Base-by-base conservation (phyloP, 345 rosid genomes). In the Firmiana major region DNA sequence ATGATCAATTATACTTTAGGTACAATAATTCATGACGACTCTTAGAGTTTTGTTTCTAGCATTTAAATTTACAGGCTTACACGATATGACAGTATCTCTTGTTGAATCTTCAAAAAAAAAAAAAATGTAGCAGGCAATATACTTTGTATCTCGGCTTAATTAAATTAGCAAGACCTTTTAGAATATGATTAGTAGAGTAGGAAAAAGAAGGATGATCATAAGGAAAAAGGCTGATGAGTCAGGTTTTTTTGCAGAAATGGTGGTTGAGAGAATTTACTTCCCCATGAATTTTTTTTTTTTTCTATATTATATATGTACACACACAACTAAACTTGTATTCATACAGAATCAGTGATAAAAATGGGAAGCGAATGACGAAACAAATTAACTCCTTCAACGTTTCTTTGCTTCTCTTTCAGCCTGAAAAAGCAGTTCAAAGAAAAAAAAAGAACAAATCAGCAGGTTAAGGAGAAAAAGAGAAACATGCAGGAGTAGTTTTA, bases 321-420 rank as follows among this genome's bases (percentile, higher is more conserved):
- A 31, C 34, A 46, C 51, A 46, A 46, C 2, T 53, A 66, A 40
- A 42, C 53, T 67, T 42, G 53, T 11, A 42, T 42, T 66, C 49
- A 13, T n/a, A 22, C 15, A 38, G 24, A 64, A 19, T 22, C 34
- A 42, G 8, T 1, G 34, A 26, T 7, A 53, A 53, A 53, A 17
- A 7, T 19, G 58, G 58, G 7, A 19, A 53, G 9, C 5, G 55
- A 16, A 51, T 16, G n/a, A 53, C 19, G 3, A 17, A 17, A 53
- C 9, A 53, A 19, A 53, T 53, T 19, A 66, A 21, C 9, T 43
- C 11, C 81, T 68, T 85, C 81, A 84, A 63, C 65, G 91, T 86
- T 79, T 94, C 89, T 82, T 94, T 21, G 89, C 88, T 84, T 94
- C 98, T 81, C 73, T 91, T 68, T 94, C 98, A 74, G 97, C 97